Evolutionary conservation across 176 grass and related monocot genomes (phyloP), one percentile per base, ranked within the genome.

Genomic region (Oryza glaberrima): DNA sequence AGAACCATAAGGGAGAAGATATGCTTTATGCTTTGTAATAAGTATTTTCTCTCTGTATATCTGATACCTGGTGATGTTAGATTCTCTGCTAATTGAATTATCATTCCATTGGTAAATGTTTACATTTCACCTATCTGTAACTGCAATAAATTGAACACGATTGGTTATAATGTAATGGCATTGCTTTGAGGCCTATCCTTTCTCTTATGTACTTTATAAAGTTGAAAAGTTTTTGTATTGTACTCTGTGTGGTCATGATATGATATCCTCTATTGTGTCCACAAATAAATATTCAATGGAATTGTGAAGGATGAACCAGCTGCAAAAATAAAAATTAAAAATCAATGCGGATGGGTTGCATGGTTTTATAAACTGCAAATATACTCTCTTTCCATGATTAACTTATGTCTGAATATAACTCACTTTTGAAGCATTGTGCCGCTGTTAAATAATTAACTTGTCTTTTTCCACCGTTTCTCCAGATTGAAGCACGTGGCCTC

Each of bases 401-500:
- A 70, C 65, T 17, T 65, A 43, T 65, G 23, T 11, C 34, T 81
- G 8, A 75, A 60, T 40, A 51, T 63, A 65, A 3, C 12, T 75
- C 28, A 16, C 17, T 13, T 12, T 25, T 17, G 49, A 72, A 70
- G 28, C 44, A 68, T 41, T 63, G 8, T 19, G 3, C 61, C 32
- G 3, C 65, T 73, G 16, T 23, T 58, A 67, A 48, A 75, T 77
- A 73, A 82, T 70, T 79, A 60, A 51, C 67, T 44, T 61, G 1
- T 75, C n/a, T 67, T 61, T 74, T 90, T 80, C 63, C 38, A 34
- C 71, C 75, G 5, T 87, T 51, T 85, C 47, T 85, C 85, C 82
- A 95, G 91, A 94, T 98, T 86, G 93, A 98, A 92, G 91, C 84
- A 82, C 48, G 51, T 30, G 83, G 93, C 43, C 83, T 95, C 26